Percentiles rank a stretch among this genome's conserved stretches.
Conservation (phyloP, 306 rosid species). For the Datisca glomerata region DNA sequence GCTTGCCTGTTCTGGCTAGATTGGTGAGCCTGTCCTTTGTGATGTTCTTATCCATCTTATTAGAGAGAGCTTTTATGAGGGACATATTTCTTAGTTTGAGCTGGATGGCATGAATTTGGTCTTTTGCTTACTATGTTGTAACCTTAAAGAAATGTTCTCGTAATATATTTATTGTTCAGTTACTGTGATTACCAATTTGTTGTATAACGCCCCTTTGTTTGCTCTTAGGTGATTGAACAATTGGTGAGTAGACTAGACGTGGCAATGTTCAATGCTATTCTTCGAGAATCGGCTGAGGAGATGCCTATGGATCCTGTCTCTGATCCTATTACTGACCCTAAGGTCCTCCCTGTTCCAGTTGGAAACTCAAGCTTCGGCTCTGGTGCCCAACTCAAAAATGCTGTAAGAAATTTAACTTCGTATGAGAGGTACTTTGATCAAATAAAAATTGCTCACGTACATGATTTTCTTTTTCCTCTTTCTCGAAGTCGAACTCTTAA, state of each 20-base stretch:
- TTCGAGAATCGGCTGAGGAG: constrained; percentile 80
- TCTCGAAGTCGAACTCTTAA: too few species aligned
- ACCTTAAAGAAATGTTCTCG: too few species aligned
- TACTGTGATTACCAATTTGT: not conserved
- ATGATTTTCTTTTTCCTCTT: too few species aligned
- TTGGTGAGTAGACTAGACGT: constrained; percentile 70
- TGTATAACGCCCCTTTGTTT: not conserved
- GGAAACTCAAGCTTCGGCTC: constrained; percentile 87
- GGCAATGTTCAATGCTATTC: constrained; percentile 94
- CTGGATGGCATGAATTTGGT: too few species aligned
- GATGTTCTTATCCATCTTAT: not conserved
- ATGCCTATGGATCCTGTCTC: constrained; percentile 95
- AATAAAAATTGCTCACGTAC: not conserved
- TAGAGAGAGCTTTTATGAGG: not conserved
- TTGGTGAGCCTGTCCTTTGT: constrained; percentile 38
- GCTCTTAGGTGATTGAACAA: constrained; percentile 67
- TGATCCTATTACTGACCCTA: constrained; percentile 81
- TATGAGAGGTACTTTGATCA: too few species aligned
- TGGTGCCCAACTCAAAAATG: constrained; percentile 89
- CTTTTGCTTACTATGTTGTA: too few species aligned
- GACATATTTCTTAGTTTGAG: too few species aligned
- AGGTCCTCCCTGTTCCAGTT: constrained; percentile 81
- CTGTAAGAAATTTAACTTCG: constrained; percentile 33
- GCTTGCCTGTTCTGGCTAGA: constrained; percentile 60
- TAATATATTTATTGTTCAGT: too few species aligned